Evolutionary conservation across 805 yeast genomes (phyloP), one percentile per base, ranked within the genome.

Genomic region (Saturnispora dispora): DNA sequence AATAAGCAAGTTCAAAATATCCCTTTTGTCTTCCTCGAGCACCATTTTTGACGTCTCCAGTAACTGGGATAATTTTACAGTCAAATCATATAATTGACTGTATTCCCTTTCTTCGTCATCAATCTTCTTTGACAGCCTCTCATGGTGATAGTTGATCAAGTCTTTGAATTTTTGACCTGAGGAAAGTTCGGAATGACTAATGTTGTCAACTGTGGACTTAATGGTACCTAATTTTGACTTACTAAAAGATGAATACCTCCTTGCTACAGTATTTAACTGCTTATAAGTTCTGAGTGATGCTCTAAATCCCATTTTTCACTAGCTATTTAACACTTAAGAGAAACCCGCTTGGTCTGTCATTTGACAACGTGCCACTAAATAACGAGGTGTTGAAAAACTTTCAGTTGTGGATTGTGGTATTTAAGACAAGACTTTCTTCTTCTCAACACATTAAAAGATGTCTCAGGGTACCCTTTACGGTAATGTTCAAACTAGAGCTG

Each of bases 401-500:
- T 45, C 32, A 45, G 15, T 23, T 23, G 25, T 41, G 15, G 23
- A 40, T 9, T 9, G 20, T 11, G 22, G 22, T 27, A 48, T 27
- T 33, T 27, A 23, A 40, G n/a, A 11, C 43, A 36, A 43, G 41
- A 18, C 32, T 22, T n/a, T 41, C 36, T 37, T 33, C 20, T 45
- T 27, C 49, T 44, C 40, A 44, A 45, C 35, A 33, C 36, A 13
- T 18, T 17, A 40, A 62, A 45, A 36, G 25, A 67, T 67, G 71
- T 65, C 71, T 50, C 59, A 55, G 56, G 71, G 71, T 55, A 65
- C 68, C 55, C 59, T 67, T 53, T 66, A 55, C 60, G 69, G 65
- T 52, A 60, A 53, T 48, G 58, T 51, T 37, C 61, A 63, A 53
- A 64, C 69, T 56, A 62, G 71, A 59, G 56, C 60, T 43, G 46